These are phyloP conservation scores for Solanum lignicaule DNA, from an alignment of 257 asterid genomes.

Conservation along the genomic window DNA sequence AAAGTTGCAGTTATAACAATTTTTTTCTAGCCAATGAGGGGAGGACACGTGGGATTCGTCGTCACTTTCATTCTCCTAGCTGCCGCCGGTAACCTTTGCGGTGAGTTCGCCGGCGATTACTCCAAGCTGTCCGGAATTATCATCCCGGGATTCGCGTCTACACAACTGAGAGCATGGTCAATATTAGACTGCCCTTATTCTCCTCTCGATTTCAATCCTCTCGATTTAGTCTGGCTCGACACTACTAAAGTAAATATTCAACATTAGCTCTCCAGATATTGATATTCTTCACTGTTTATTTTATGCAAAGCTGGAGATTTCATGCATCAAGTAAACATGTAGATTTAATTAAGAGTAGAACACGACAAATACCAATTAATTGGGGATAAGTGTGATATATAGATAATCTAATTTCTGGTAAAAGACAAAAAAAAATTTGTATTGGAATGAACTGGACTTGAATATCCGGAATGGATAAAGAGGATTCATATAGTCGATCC, in stretches of 20 bases:
- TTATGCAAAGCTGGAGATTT: not conserved
- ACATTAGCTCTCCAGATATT: not conserved
- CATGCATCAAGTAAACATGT: not conserved
- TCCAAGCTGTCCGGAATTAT: constrained; percentile 78
- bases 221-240: constrained; percentile 99
- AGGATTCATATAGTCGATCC: not conserved
- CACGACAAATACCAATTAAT: not conserved
- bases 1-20: not conserved
- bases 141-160: constrained; percentile 96
- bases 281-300: not conserved
- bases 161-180: constrained; percentile 97
- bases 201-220: constrained; percentile 94
- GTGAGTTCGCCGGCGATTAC: constrained; percentile 35
- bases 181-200: constrained; percentile 94
- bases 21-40: constrained; percentile 32
- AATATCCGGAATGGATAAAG: not conserved
- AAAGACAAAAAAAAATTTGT: too few relatives aligned
- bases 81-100: constrained; percentile 11
- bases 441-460: not conserved
- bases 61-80: constrained; percentile 30
- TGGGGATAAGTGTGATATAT: not conserved
- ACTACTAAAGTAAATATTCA: constrained; percentile 62
- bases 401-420: not conserved
- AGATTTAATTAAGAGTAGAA: not conserved
- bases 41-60: constrained; percentile 28